Conservation (phyloP, 345 rosid genomes). For the Salix caprea region DNA sequence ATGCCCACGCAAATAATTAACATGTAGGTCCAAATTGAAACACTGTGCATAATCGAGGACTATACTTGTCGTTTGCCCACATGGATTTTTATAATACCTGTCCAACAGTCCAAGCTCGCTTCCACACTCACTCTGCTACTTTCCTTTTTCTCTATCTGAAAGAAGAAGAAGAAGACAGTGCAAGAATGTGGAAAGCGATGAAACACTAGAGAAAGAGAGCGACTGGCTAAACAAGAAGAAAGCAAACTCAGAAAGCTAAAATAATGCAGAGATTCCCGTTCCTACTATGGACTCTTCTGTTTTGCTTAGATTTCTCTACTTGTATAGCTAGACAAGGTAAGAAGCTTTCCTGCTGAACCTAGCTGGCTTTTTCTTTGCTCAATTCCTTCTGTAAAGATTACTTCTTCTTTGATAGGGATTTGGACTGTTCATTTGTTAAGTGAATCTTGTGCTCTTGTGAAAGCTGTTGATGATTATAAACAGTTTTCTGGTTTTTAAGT, state of each 20-base stretch:
- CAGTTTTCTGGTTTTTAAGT: neutral
- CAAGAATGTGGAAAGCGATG: neutral
- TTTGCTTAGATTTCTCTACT: conserved; percentile 12
- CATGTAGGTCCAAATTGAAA: neutral
- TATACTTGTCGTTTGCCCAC: neutral
- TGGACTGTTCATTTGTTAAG: neutral
- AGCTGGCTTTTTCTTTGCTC: neutral
- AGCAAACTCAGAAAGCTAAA: neutral
- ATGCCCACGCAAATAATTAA: neutral
- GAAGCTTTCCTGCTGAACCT: neutral
- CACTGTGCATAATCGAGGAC: neutral
- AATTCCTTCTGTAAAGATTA: neutral
- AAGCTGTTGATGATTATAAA: neutral
- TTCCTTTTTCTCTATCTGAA: neutral
- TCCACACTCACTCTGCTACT: neutral
- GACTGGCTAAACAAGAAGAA: neutral
- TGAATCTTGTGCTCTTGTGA: neutral
- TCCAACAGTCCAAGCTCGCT: conserved; percentile 7
- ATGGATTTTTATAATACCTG: neutral
- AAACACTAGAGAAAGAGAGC: neutral
- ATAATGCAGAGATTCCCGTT: conserved; percentile 8
- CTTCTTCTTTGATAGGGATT: neutral
- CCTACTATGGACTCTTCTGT: neutral
- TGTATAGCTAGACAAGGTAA: conserved; percentile 11
- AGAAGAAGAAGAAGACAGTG: neutral